Evolutionary conservation across 306 rosid species (phyloP), one percentile per base, ranked within the genome.

Genomic region (Quercus robur): DNA sequence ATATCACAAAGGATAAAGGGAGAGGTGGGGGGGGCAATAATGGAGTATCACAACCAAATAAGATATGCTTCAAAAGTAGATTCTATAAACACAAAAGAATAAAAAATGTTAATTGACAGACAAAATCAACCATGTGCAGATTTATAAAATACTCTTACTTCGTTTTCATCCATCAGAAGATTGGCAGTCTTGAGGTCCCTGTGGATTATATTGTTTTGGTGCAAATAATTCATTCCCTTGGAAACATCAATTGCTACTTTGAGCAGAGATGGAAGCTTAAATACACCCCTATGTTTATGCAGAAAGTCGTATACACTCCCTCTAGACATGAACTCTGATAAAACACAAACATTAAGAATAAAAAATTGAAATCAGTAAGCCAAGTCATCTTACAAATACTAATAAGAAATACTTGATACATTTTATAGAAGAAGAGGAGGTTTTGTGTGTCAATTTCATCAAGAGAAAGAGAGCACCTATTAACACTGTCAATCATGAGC

Each of bases 151-250:
- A 25, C 74, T 75, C 99, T 86, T 86, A 90, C 99, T 85, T 90
- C 92, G 55, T 96, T 90, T 85, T 96, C 99, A 93, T 96, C 98
- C 99, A 96, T 96, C 86, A 93, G 93, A 93, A 96, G 98, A 88
- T 96, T 96, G 78, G 98, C 99, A 82, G 99, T 93, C 94, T 96
- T 26, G 28, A 26, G 28, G 28, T 26, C 28, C 28, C 28, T 26
- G 28, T 26, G 28, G 28, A 26, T 26, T 79, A 96, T 96, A 78
- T 93, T 96, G 82, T 96, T 96, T 86, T 96, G 98, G 86, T 96
- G 99, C 91, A 96, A 86, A 89, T 93, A 26, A 26, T 26, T 26
- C 28, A 26, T 26, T 26, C 28, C 28, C 28, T 26, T 26, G 73
- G 70, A 83, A 41, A 80, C 18, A 26, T 30, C 94, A 78, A 91